Evolutionary conservation across 305 asterid species (phyloP).

Genomic region (Fraxinus xanthoxyloides): DNA sequence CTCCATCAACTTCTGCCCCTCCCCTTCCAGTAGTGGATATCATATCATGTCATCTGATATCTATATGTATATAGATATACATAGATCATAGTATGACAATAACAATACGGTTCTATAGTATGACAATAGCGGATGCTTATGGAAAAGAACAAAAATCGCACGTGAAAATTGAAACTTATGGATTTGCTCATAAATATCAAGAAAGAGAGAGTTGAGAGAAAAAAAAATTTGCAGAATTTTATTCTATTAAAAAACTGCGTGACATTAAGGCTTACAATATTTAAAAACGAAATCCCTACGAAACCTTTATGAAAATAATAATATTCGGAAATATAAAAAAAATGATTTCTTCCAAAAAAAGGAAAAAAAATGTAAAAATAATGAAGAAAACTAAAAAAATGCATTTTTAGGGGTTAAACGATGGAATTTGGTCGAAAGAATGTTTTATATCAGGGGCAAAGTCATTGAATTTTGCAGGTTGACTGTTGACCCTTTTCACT

Average conservation of each 20-base stretch:
- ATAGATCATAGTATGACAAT: neutral
- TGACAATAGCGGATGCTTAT: neutral
- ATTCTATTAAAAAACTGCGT: neutral
- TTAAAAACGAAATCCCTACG: neutral
- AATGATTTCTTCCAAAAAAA: neutral
- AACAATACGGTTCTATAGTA: neutral
- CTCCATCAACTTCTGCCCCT: constrained; percentile 39
- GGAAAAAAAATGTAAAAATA: no score
- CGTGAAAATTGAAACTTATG: neutral
- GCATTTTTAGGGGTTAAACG: neutral
- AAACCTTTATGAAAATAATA: neutral
- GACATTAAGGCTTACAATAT: neutral
- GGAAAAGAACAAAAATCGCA: neutral
- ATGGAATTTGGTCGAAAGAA: neutral
- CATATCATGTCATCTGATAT: constrained; percentile 24
- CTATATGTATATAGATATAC: neutral
- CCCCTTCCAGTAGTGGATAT: constrained; percentile 27
- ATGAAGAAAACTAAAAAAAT: neutral
- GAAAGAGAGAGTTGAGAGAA: neutral
- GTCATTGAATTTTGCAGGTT: neutral
- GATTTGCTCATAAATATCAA: neutral
- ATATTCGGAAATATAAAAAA: no score
- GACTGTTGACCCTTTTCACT: neutral
- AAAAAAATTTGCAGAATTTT: no score
- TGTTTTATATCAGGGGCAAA: neutral